Evolutionary conservation across 2,329 filamentous ascomycete species (phyloP), one percentile per base, ranked within the genome.

Genomic region (Alternaria sp.): DNA sequence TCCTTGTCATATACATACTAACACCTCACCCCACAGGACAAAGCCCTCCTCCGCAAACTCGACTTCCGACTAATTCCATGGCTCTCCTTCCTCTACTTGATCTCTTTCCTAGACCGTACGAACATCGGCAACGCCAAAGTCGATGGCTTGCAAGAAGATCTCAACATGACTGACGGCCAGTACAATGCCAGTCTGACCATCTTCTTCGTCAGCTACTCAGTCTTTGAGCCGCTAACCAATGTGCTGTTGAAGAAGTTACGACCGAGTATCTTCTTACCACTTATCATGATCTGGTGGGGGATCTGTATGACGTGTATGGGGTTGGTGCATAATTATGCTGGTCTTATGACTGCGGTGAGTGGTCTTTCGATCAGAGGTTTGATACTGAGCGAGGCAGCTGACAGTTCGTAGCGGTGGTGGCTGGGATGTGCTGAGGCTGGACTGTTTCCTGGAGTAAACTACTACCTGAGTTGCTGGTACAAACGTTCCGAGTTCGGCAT

Each of bases 401-500:
- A n/a, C 11, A 6, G 32, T 54, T 10, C 15, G 13, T 54, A 76
- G 64, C 77, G 83, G 7, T 83, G 83, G 73, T 93, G 93, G 72
- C 83, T 95, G 0, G 92, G 92, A 23, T 81, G 94, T 21, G 86
- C 87, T 15, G 92, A 96, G 77, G 84, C 92, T 9, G 92, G 91
- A 7, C 83, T 95, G 0, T 85, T 86, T 54, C 84, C 83, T 0
- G 83, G 83, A 2, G 87, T 93, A 15, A 91, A 91, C 69, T 95
- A 93, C 78, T 93, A 93, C 74, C 85, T 96, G 0, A 91, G 89
- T 0, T 94, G 91, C 75, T 96, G 93, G 93, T 97, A 96, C 73
- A 90, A 88, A 74, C 86, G 92, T 36, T 87, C 85, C 15, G 93
- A 96, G 73, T 91, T 96, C 58, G 93, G 92, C 54, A 85, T 93